Percentiles rank a stretch among this genome's conserved stretches.
Evolutionary conservation across 2,329 filamentous ascomycete genomes (phyloP).

Genomic region (Mycogone perniciosa): DNA sequence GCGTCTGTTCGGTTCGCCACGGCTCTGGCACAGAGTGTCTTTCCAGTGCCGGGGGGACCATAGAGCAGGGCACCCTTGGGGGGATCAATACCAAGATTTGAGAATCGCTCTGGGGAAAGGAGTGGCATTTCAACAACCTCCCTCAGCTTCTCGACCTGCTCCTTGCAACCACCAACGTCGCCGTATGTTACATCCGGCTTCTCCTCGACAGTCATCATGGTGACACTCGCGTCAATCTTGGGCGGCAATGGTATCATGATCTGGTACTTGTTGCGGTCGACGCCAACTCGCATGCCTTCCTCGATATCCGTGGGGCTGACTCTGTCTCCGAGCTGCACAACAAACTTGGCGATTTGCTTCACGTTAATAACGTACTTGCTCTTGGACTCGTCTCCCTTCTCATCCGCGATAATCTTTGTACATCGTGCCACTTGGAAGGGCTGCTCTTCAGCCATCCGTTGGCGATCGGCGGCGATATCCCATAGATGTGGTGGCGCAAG

Average conservation of each 20-base stretch:
- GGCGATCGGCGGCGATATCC: slow-evolving; percentile 95
- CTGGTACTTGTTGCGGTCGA: slow-evolving; percentile 98
- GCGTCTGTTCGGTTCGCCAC: slow-evolving; percentile 97
- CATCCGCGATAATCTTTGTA: slow-evolving; percentile 98
- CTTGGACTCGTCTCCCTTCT: slow-evolving; percentile 88
- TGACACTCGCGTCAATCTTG: slow-evolving; percentile 98
- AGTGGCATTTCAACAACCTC: slow-evolving; percentile 99
- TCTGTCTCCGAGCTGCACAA: slow-evolving; percentile 93
- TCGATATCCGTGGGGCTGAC: slow-evolving; percentile 98
- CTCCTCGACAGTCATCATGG: slow-evolving; percentile 99
- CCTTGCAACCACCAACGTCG: slow-evolving; percentile 97
- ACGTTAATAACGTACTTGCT: slow-evolving; percentile 99
- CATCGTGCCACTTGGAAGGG: slow-evolving; percentile 94
- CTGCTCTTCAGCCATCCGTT: slow-evolving; percentile 98
- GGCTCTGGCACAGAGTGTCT: slow-evolving; percentile 94
- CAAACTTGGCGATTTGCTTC: slow-evolving; percentile 99
- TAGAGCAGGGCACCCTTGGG: slow-evolving; percentile 96
- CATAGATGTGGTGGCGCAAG: slow-evolving; percentile 97
- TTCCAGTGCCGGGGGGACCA: slow-evolving; percentile 95
- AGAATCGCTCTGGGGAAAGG: slow-evolving; percentile 91
- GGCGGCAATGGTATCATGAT: slow-evolving; percentile 93
- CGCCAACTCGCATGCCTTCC: slow-evolving; percentile 97
- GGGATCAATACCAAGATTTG: slow-evolving; percentile 97
- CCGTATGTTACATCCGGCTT: slow-evolving; percentile 99
- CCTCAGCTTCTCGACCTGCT: slow-evolving; percentile 97